Evolutionary conservation across 805 yeast genomes (phyloP), one percentile per base, ranked within the genome.

Genomic region (Metschnikowia kofuensis): DNA sequence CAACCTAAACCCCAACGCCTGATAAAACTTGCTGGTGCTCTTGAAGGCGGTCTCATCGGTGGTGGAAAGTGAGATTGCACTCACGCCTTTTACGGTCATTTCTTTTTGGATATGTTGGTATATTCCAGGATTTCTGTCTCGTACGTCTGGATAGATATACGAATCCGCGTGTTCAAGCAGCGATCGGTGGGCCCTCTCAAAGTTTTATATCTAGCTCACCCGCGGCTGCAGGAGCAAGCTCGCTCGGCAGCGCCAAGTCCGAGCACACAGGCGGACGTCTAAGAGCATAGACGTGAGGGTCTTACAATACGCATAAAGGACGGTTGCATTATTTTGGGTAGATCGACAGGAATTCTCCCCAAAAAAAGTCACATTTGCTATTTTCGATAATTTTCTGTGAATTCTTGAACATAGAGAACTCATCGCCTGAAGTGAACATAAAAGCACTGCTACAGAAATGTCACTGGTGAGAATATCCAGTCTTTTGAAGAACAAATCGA

Each of bases 11-110:
- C 91, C 91, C 48, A 86, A 69, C 28, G 66, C 55, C 55, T 66
- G 72, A 68, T 86, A 87, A 66, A 84, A 87, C n/a, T 68, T 58
- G 44, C 80, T 68, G 11, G 85, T 62, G 32, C 69, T 61, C 6
- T 69, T 68, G 64, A 79, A 86, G 35, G 64, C 61, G 8, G 63
- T 66, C 4, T 75, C 69, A 56, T 76, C 77, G 44, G 71, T 66
- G 9, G 90, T 83, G 38, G 82, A 81, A 47, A 85, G 69, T 35
- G 92, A 84, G 27, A 80, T 70, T 60, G 79, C 83, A 28, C 87
- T 79, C 43, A 83, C 62, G 21, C 72, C 69, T 39, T 49, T 49
- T 21, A 52, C 55, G 26, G 53, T 45, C 57, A 54, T 56, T 26
- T 35, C 29, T 36, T 8, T n/a, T 10, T 35, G 2, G 16, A n/a